Evolutionary conservation across 805 yeast genomes (phyloP), one percentile per base, ranked within the genome.

Genomic region (Lipomyces orientalis): DNA sequence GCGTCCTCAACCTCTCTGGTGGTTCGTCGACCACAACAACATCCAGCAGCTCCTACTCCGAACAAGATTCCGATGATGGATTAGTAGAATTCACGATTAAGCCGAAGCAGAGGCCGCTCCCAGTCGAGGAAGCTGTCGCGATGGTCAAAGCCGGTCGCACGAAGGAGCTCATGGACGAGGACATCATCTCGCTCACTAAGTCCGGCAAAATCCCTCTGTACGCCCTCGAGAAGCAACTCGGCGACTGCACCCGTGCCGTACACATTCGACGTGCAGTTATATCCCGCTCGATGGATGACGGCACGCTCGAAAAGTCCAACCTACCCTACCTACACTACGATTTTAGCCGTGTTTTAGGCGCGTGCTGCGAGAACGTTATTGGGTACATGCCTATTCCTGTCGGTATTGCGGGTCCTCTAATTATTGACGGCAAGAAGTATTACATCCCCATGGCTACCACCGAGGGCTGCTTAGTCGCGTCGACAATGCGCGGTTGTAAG

Each of bases 361-460:
- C 99, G 9, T 95, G 99, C 82, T 95, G 99, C 83, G 99, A 95
- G 79, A 95, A 95, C 76, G 99, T 95, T 66, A 90, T 95, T 78
- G 99, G 99, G 37, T 95, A 84, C 77, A 87, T 94, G 88, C 99
- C 99, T 34, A 79, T 95, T 55, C 99, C 99, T 6, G 92, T 95
- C 64, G 99, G 99, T 79, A 89, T 95, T 76, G 98, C 98, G 34
- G 99, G 99, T 63, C 99, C 99, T 9, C 80, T 95, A 78, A 83
- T 91, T 64, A 91, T 95, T 75, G 98, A 95, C 79, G 96, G 94
- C 61, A 87, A 85, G 72, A 88, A 96, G 58, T 90, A 85, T 78
- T 97, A 93, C 79, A 88, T 95, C 73, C 99, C 99, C 52, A 92
- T 95, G 97, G 99, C 99, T 34, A 95, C 99, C 19, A 95, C 99